phyloP scores from a whole-genome alignment of 257 asterid genomes.

The Gentiana macrophylla region DNA sequence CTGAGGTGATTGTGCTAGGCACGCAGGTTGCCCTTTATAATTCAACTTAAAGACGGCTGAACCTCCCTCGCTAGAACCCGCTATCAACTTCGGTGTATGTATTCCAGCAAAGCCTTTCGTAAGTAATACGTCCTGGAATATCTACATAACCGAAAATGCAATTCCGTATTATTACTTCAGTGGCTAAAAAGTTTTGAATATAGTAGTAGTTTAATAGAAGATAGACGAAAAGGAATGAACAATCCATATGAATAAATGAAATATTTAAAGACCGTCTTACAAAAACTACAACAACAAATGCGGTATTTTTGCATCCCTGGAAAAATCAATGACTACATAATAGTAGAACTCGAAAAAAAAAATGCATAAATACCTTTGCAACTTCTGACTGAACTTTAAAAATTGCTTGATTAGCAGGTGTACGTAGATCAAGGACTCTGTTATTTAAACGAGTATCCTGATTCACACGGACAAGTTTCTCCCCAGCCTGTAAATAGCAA shows the following conservation, averaged over 20 bases:
- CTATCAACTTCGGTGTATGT: slow-evolving; percentile 74
- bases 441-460: slow-evolving; percentile 85
- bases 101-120: slow-evolving; percentile 58
- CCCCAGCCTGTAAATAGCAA: slow-evolving; percentile 48
- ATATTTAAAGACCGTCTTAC: neutral
- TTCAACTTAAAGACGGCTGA: slow-evolving; percentile 74
- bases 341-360: neutral
- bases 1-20: slow-evolving; percentile 95
- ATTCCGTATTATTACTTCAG: no score
- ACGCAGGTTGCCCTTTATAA: slow-evolving; percentile 82
- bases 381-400: slow-evolving; percentile 65
- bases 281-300: neutral
- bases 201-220: neutral
- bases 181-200: no score
- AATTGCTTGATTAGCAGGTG: slow-evolving; percentile 89
- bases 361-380: slow-evolving; percentile 40
- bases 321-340: neutral
- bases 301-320: neutral
- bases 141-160: slow-evolving; percentile 26
- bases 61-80: slow-evolving; percentile 96
- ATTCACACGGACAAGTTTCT: slow-evolving; percentile 76
- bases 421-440: slow-evolving; percentile 76
- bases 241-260: no score
- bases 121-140: slow-evolving; percentile 50
- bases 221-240: no score